Evolutionary conservation across 2,329 filamentous ascomycete genomes (phyloP), one percentile per base, ranked within the genome.

Genomic region (Aspergillus nomiae): DNA sequence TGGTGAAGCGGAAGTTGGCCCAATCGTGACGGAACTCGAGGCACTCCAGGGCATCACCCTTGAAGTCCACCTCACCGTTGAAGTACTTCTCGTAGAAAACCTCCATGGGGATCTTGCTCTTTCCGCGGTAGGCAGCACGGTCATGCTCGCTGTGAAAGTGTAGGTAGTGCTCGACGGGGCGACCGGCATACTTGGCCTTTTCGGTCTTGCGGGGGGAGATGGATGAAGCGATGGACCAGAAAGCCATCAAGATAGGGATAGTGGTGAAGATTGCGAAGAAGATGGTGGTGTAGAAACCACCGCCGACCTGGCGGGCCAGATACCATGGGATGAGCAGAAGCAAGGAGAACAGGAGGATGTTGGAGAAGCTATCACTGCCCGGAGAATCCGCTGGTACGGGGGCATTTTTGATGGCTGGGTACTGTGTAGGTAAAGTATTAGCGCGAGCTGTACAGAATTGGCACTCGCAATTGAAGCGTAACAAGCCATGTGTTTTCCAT

Each of bases 1-100:
- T 80, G 67, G 94, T 97, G 82, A 98, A 97, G 75, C 89, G 87
- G 85, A 97, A 97, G 84, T 87, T 95, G 70, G 92, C 92, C 95
- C 95, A 98, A 80, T 99, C 95, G 77, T 98, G 94, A 74, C 95
- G 87, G 83, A 95, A 95, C 81, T 98, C 95, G 80, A 98, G 82
- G 55, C 92, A 84, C 76, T 98, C 94, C 66, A 98, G 86, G 73
- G 86, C 87, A 80, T 98, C 95, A 63, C 93, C 94, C 79, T 97
- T 98, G 86, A 97, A 94, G 71, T 97, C 92, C 67, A 97, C 93
- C 63, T 96, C 89, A 63, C 92, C 92, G 75, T 95, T 90, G 80
- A 98, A 96, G 85, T 97, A 98, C 90, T 94, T 96, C 81, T 97
- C 94, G 77, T 96, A 89, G 85, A 98, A 98, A 28, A 92, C 96